Percentiles rank a stretch among this genome's conserved stretches.
These are phyloP conservation scores for Fusarium pseudocircinatum DNA, from an alignment of 2,329 filamentous ascomycete species.

Conservation along the genomic window DNA sequence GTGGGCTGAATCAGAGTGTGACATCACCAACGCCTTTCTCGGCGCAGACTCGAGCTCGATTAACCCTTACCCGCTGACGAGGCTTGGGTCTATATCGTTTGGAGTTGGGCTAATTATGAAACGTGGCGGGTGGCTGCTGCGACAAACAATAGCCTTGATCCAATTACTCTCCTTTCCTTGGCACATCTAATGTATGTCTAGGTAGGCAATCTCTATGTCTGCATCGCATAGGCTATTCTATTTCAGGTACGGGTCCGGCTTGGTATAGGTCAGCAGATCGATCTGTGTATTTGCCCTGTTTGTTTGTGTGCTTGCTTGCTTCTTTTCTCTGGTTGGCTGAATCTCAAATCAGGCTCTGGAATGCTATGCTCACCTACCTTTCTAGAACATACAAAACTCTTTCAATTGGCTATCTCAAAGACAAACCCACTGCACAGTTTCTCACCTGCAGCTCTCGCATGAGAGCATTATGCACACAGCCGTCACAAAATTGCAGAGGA, in stretches of 20 bases:
- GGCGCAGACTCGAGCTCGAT: constrained; percentile 26
- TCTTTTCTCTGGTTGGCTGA: not conserved
- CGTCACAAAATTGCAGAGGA: not conserved
- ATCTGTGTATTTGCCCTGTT: not conserved
- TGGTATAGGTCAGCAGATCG: not conserved
- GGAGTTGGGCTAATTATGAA: not conserved
- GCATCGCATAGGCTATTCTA: not conserved
- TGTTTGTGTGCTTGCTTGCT: not conserved
- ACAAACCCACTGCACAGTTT: not conserved
- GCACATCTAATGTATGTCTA: not conserved
- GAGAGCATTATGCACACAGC: constrained; percentile 8
- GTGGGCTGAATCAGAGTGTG: constrained; percentile 1
- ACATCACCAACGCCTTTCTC: not conserved
- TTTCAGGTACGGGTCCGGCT: not conserved
- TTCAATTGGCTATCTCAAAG: not conserved
- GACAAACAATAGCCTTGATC: constrained; percentile 6
- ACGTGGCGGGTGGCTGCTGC: constrained; percentile 21
- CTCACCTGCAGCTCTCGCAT: not conserved
- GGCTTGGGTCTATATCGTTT: not conserved
- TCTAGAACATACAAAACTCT: not conserved
- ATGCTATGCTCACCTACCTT: not conserved
- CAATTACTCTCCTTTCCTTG: not conserved
- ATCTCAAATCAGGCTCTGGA: not conserved
- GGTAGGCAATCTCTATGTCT: not conserved
- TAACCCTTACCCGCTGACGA: not conserved